Evolutionary conservation across 164 flowering plant genomes (phyloP), one percentile per base, ranked within the genome.

Genomic region (Umbilicus rupestris): DNA sequence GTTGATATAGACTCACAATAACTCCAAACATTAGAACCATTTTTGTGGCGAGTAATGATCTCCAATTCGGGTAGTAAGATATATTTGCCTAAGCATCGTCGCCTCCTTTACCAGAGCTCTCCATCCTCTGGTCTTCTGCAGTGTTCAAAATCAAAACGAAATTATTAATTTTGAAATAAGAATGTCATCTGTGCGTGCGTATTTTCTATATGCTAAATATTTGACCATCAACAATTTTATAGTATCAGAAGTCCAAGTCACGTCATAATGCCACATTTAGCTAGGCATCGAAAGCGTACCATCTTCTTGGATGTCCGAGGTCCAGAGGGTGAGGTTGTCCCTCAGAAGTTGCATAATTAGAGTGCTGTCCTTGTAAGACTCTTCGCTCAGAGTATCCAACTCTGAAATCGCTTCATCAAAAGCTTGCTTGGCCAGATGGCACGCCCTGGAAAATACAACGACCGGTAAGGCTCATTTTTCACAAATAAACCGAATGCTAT

Each of bases 301-400:
- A 33, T 63, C 65, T 63, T 63, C 45, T 3, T 26, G 65, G 45
- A 63, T 63, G 15, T 63, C 65, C 5, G 65, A 63, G n/a, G 42
- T 63, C 65, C 65, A 63, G 20, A 35, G 65, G 26, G 65, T 63
- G 45, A 63, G 65, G 46, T 63, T 63, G 46, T 63, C 65, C 46
- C 65, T 35, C 65, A 63, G 7, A 26, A 63, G 65, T 5, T 63
- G 65, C 65, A 63, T 63, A 17, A 63, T 63, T 37, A 63, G 30
- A 33, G 65, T 63, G 37, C 65, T 63, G 29, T 63, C 65, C 45
- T 63, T 63, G 65, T 63, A 63, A 0, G 46, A 39, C 28, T 35
- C 65, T 31, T 63, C 65, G 2, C 65, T 63, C 65, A 63, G 39
- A 17, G 65, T 35, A 37, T 35, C 65, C 65, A 63, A n/a, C 65